Evolutionary conservation across 2,329 filamentous ascomycete species (phyloP).

Genomic region (Stagonosporopsis rhizophila): DNA sequence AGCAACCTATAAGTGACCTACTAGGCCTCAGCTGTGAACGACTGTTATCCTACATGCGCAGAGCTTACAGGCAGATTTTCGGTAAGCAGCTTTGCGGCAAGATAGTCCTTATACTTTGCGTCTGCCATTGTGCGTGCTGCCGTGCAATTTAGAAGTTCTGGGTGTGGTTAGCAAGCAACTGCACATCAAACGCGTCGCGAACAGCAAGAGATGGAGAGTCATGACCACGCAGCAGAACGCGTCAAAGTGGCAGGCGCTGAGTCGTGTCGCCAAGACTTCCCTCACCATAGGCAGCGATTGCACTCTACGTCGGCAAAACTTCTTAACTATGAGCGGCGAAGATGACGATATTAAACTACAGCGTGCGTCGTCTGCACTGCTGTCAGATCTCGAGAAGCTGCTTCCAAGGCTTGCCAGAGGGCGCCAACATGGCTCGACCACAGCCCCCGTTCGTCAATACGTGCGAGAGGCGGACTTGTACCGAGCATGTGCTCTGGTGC

Average conservation of each 20-base stretch:
- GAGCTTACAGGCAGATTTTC: constrained; percentile 73
- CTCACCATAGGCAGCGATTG: constrained; percentile 7
- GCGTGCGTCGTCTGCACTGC: constrained; percentile 49
- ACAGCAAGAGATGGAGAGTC: constrained; percentile 31
- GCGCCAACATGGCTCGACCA: constrained; percentile 26
- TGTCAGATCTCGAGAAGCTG: constrained; percentile 40
- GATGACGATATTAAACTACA: constrained; percentile 57
- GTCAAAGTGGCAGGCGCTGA: constrained; percentile 36
- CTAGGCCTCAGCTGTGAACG: background rate
- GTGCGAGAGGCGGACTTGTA: constrained; percentile 52
- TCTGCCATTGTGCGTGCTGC: constrained; percentile 53
- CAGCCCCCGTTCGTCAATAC: constrained; percentile 43
- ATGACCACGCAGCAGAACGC: constrained; percentile 41
- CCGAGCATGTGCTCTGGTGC: constrained; percentile 47
- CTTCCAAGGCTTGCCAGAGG: constrained; percentile 50
- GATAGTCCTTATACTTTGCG: constrained; percentile 70
- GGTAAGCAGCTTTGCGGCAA: constrained; percentile 77
- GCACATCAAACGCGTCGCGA: constrained; percentile 11
- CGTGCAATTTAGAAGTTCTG: background rate
- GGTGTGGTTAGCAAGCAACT: constrained; percentile 1
- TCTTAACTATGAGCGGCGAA: constrained; percentile 48
- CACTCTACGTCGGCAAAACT: constrained; percentile 1
- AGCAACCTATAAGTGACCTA: constrained; percentile 88
- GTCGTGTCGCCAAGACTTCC: constrained; percentile 30
- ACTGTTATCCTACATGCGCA: background rate